These are phyloP conservation scores for Brachypodium distachyon DNA, from an alignment of 202 grass and related monocot genomes.

Conservation along the genomic window DNA sequence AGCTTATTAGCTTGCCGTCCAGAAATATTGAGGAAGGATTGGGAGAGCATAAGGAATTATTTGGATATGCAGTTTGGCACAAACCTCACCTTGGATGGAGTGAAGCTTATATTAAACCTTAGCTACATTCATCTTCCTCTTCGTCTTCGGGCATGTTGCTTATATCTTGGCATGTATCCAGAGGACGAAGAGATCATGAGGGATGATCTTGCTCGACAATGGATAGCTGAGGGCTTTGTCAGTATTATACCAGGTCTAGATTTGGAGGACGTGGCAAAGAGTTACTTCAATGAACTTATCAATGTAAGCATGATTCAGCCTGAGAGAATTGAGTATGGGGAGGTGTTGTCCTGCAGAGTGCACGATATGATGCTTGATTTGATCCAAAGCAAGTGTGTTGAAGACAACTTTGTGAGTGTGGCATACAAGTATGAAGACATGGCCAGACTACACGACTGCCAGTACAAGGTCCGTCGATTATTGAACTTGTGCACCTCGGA, in stretches of 20 bases:
- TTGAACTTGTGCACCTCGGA: accelerated
- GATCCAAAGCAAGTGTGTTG: neutral
- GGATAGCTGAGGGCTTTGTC: slow-evolving; percentile 32
- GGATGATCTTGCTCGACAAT: no score
- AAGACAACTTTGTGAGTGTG: slow-evolving; percentile 31
- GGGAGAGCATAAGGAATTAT: slow-evolving; percentile 1
- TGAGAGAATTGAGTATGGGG: no score
- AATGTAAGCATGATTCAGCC: no score
- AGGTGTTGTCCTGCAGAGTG: no score
- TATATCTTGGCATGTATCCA: slow-evolving; percentile 27
- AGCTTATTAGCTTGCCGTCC: no score
- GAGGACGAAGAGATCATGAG: no score
- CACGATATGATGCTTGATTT: slow-evolving; percentile 31
- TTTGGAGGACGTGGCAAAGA: neutral
- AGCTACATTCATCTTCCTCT: slow-evolving; percentile 24
- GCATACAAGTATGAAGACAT: neutral
- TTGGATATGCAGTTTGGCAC: neutral
- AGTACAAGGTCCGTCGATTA: neutral
- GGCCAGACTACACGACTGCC: neutral
- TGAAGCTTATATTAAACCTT: no score
- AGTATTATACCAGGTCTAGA: neutral
- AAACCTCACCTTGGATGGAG: neutral
- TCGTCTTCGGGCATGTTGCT: slow-evolving; percentile 16
- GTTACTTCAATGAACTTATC: no score
- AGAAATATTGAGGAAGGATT: neutral